These are phyloP conservation scores for Ceratorhiza oryzae-sativae DNA, from an alignment of 1,284 basidiomycete genomes.

Conservation along the genomic window DNA sequence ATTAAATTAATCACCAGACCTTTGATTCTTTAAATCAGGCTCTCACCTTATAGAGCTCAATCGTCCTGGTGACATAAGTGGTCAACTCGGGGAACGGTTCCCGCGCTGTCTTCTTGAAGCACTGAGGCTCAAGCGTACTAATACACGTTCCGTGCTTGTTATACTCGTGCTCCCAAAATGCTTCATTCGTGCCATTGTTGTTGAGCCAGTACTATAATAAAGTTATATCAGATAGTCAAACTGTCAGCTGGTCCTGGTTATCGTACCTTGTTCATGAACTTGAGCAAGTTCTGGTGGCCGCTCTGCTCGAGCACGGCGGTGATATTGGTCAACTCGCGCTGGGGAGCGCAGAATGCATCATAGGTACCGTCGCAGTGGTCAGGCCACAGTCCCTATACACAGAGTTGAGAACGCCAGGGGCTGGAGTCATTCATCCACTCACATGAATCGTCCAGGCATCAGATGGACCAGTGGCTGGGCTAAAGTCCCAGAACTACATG, in stretches of 20 bases:
- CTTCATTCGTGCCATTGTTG: constrained; percentile 48
- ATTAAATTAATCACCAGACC: not conserved
- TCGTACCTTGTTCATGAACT: constrained; percentile 46
- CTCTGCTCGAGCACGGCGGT: constrained; percentile 44
- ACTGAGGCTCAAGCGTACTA: constrained; percentile 42
- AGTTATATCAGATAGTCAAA: not conserved
- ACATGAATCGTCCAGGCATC: constrained; percentile 46
- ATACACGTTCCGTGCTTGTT: constrained; percentile 47
- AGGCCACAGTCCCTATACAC: constrained; percentile 43
- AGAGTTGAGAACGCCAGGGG: not conserved
- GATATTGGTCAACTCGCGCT: constrained; percentile 45
- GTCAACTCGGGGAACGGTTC: constrained; percentile 45
- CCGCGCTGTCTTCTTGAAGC: constrained; percentile 39
- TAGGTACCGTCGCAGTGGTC: constrained; percentile 50
- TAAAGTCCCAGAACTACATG: constrained; percentile 36
- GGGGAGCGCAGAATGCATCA: constrained; percentile 47
- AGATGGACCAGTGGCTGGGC: constrained; percentile 42
- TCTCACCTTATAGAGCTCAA: constrained; percentile 42
- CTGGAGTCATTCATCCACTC: not conserved
- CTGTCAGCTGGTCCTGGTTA: too few relatives aligned
- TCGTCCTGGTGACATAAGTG: constrained; percentile 45
- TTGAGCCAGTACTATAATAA: constrained; percentile 47
- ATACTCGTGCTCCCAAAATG: constrained; percentile 49
- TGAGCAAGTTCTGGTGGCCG: constrained; percentile 43
- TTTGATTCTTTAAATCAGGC: not conserved